Evolutionary conservation across 176 grass and related monocot species (phyloP).

Genomic region (Triticum aestivum): DNA sequence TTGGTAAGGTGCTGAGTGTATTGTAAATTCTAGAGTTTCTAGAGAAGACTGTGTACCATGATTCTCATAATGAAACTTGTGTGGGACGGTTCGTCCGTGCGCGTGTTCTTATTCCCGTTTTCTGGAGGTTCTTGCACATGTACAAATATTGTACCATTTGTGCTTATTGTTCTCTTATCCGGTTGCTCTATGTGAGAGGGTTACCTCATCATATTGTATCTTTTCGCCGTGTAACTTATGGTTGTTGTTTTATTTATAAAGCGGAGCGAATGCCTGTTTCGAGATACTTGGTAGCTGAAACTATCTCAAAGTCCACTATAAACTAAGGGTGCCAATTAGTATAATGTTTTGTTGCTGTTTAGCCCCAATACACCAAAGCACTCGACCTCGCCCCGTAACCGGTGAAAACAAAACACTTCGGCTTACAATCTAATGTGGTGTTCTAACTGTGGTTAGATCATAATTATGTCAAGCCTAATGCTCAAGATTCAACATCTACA

Average conservation of each 20-base stretch:
- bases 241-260: no score
- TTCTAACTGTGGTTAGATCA: background rate
- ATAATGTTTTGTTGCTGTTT: background rate
- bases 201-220: no score
- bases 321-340: background rate
- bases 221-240: no score
- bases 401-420: background rate
- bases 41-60: no score
- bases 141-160: background rate
- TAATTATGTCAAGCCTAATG: background rate
- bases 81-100: background rate
- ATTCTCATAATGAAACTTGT: no score
- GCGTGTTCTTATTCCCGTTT: background rate
- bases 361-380: background rate
- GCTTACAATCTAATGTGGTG: background rate
- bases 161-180: background rate
- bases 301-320: background rate
- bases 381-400: background rate
- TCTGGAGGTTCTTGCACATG: background rate
- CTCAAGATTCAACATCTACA: background rate
- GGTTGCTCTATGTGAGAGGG: background rate
- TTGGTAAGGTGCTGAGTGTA: no score
- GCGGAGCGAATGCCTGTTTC: no score
- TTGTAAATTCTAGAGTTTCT: no score
- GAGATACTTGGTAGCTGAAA: background rate